These are phyloP conservation scores for Austroboletus festivus DNA, from an alignment of 768 basidiomycete species.

Conservation along the genomic window DNA sequence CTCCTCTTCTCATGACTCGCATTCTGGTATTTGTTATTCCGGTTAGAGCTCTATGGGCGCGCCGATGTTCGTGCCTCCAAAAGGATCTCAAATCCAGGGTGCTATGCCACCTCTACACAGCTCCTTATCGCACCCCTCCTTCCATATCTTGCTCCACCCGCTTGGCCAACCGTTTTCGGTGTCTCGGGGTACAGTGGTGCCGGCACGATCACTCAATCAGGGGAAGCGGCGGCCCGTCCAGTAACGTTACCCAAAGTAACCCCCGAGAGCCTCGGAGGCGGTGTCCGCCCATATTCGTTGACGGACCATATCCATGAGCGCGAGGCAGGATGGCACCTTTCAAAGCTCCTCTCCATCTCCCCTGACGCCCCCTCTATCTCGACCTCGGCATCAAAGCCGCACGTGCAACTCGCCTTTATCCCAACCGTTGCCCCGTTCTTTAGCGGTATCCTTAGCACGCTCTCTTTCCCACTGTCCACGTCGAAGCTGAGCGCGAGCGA, in stretches of 20 bases:
- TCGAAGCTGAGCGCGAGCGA: constrained; percentile 64
- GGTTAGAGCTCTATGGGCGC: constrained; percentile 84
- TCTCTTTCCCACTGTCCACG: constrained; percentile 74
- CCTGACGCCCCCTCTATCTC: neutral
- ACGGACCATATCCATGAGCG: constrained; percentile 99
- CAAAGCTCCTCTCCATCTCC: constrained; percentile 44
- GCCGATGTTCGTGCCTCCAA: constrained; percentile 62
- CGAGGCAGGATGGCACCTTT: constrained; percentile 85
- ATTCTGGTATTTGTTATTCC: neutral
- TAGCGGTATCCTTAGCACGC: constrained; percentile 88
- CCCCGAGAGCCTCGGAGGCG: constrained; percentile 69
- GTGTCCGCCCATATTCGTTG: constrained; percentile 80
- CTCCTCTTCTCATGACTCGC: constrained; percentile 24
- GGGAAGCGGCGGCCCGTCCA: constrained; percentile 61
- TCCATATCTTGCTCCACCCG: constrained; percentile 53
- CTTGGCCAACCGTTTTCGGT: constrained; percentile 84
- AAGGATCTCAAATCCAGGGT: constrained; percentile 95
- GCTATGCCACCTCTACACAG: constrained; percentile 93
- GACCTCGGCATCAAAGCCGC: constrained; percentile 3
- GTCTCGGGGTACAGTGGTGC: constrained; percentile 95
- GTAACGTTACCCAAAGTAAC: constrained; percentile 79
- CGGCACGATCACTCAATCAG: constrained; percentile 72
- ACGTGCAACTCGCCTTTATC: constrained; percentile 73
- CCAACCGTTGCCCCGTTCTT: constrained; percentile 93
- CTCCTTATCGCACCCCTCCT: constrained; percentile 89